These are phyloP conservation scores for Candida khao-thaluensis DNA, from an alignment of 805 yeast genomes.

Conservation along the genomic window DNA sequence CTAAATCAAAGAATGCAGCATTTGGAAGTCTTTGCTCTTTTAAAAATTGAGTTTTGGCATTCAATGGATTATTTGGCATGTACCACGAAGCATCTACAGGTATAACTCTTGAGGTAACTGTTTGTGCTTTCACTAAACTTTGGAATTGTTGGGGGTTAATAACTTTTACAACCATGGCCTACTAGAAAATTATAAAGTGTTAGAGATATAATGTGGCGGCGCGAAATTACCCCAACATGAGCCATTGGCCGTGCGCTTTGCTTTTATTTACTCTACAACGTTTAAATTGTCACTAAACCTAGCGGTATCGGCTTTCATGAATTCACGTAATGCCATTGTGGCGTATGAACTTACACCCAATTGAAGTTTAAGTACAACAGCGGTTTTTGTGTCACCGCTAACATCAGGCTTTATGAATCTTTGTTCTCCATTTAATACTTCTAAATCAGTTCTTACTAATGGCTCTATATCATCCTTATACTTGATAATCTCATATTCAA, in stretches of 20 bases:
- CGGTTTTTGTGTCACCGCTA: slow-evolving; percentile 41
- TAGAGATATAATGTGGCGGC: too few species aligned
- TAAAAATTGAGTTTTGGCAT: slow-evolving; percentile 57
- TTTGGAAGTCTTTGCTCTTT: slow-evolving; percentile 57
- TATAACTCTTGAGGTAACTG: slow-evolving; percentile 29
- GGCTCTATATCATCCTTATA: slow-evolving; percentile 65
- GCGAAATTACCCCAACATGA: too few species aligned
- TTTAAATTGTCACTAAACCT: slow-evolving; percentile 24
- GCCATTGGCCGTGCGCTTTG: too few species aligned
- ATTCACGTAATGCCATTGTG: slow-evolving; percentile 94
- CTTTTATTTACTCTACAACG: slow-evolving; percentile 6
- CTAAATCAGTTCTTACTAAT: slow-evolving; percentile 74
- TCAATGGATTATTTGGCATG: slow-evolving; percentile 70
- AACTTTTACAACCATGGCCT: slow-evolving; percentile 3
- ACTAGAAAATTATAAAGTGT: too few species aligned
- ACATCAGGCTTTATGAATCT: slow-evolving; percentile 18
- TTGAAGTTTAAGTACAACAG: slow-evolving; percentile 73
- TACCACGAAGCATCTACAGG: slow-evolving; percentile 93
- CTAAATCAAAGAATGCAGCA: slow-evolving; percentile 78
- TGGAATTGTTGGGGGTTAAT: slow-evolving; percentile 9
- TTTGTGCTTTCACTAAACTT: slow-evolving; percentile 13
- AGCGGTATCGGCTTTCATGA: slow-evolving; percentile 74
- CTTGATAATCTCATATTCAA: slow-evolving; percentile 60
- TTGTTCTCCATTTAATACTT: slow-evolving; percentile 34
- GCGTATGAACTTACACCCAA: slow-evolving; percentile 90